phyloP scores from a whole-genome alignment of 345 rosid genomes.

The Stellera chamaejasme region DNA sequence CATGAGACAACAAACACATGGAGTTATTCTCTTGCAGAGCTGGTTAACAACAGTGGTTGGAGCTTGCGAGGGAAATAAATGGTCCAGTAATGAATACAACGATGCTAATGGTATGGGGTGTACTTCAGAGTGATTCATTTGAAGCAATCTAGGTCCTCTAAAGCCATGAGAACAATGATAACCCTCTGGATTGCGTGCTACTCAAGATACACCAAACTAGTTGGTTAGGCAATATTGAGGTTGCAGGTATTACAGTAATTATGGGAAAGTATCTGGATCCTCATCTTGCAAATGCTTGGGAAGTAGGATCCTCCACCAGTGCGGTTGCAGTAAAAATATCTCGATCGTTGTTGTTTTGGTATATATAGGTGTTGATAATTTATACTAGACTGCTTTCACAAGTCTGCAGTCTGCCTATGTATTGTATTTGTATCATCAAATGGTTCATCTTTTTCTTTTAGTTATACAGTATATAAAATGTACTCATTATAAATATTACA shows the following conservation, averaged over 20 bases:
- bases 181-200: conserved; percentile 10
- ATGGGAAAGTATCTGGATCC: conserved; percentile 5
- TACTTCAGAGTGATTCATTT: too few relatives aligned
- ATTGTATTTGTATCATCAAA: conserved; percentile 1
- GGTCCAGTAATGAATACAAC: too few relatives aligned
- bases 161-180: conserved; percentile 5
- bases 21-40: too few relatives aligned
- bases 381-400: background rate
- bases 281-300: conserved; percentile 32
- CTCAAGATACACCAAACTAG: conserved; percentile 3
- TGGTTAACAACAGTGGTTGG: too few relatives aligned
- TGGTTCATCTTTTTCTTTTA: too few relatives aligned
- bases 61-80: background rate
- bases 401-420: conserved; percentile 16
- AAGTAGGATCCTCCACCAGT: too few relatives aligned
- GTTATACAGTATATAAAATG: too few relatives aligned
- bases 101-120: too few relatives aligned
- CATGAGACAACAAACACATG: too few relatives aligned
- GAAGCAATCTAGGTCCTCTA: too few relatives aligned
- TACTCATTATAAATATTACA: too few relatives aligned
- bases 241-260: background rate
- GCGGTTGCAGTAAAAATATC: background rate
- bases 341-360: conserved; percentile 17
- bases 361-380: conserved; percentile 16
- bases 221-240: background rate